Conservation (phyloP, 2,329 filamentous ascomycete species). For the Diplodia sapinea region DNA sequence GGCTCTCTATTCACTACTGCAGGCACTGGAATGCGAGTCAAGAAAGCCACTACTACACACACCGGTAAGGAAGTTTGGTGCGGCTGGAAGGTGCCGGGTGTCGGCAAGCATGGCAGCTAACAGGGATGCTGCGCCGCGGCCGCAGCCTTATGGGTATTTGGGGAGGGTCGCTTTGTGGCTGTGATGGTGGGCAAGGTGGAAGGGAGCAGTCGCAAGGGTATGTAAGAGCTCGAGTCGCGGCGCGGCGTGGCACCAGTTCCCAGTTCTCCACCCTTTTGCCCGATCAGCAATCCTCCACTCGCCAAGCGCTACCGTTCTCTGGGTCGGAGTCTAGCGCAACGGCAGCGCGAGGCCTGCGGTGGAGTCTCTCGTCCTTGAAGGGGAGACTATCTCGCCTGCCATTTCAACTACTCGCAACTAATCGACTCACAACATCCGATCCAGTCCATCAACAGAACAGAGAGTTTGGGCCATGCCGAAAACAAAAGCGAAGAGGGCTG, state of each 20-base stretch:
- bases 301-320: background rate
- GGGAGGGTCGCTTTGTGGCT: background rate
- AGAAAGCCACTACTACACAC: background rate
- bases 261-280: background rate
- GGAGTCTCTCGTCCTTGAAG: background rate
- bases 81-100: conserved; percentile 5
- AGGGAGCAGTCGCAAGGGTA: background rate
- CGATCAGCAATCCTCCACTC: background rate
- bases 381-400: background rate
- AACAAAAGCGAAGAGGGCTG: background rate
- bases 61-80: background rate
- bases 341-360: background rate
- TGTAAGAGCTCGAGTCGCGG: background rate
- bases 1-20: background rate
- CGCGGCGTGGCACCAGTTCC: background rate
- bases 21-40: background rate
- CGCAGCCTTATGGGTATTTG: conserved; percentile 6
- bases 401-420: background rate
- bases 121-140: conserved; percentile 21
- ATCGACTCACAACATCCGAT: background rate
- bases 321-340: background rate
- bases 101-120: background rate
- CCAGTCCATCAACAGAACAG: background rate
- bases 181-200: background rate
- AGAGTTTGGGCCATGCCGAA: background rate